A percentile compares a stretch with the other conserved stretches of the same genome.
These are phyloP conservation scores for Cystobasidium sp. DNA, from an alignment of 1,284 basidiomycete species.

Conservation along the genomic window DNA sequence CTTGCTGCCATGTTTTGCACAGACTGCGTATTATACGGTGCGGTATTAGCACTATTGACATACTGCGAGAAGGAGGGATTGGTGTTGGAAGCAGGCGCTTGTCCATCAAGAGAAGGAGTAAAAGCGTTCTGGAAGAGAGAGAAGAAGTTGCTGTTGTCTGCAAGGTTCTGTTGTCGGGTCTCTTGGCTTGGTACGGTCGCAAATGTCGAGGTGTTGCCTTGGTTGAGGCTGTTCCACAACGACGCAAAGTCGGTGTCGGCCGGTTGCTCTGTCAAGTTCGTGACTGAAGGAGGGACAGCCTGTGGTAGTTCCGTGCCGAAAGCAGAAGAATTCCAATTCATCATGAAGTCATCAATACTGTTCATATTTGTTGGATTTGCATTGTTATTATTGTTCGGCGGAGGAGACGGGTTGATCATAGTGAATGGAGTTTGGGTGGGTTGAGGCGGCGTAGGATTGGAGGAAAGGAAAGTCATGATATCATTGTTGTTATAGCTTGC, in stretches of 20 bases:
- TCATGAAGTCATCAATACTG: conserved; percentile 26
- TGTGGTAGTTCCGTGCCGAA: conserved; percentile 42
- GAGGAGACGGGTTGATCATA: conserved; percentile 24
- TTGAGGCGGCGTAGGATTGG: conserved; percentile 13
- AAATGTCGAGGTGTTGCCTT: neutral
- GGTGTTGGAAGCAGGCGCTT: neutral
- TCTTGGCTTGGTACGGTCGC: neutral
- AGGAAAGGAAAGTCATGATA: conserved; percentile 28
- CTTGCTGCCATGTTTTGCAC: neutral
- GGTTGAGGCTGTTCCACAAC: conserved; percentile 25
- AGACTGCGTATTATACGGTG: conserved; percentile 5
- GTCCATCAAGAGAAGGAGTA: neutral
- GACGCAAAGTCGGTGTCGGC: conserved; percentile 21
- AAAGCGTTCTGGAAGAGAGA: conserved; percentile 28
- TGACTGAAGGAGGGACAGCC: conserved; percentile 29
- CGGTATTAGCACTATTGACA: conserved; percentile 13
- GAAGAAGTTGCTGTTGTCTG: conserved; percentile 15
- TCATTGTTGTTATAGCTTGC: conserved; percentile 9
- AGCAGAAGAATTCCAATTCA: conserved; percentile 35
- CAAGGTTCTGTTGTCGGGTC: neutral
- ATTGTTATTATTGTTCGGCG: neutral
- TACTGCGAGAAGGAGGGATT: conserved; percentile 7
- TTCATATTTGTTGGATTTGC: neutral
- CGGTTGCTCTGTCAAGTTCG: conserved; percentile 14
- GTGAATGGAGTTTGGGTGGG: conserved; percentile 30